Evolutionary conservation across 129 eudicot genomes (phyloP).

Genomic region (Mikania micrantha): DNA sequence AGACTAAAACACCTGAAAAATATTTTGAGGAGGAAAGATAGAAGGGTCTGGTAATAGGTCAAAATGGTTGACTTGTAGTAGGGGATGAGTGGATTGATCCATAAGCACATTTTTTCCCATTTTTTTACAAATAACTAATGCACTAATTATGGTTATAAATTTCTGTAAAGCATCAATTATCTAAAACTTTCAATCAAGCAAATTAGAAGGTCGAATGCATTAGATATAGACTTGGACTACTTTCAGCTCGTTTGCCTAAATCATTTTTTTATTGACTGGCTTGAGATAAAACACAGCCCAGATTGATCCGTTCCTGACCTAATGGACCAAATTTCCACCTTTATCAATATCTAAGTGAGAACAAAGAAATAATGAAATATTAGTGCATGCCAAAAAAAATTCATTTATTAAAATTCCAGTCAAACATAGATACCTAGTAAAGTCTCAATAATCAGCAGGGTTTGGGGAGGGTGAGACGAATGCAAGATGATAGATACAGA

Average conservation of each 20-base stretch:
- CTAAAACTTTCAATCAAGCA: neutral
- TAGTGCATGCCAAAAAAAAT: constrained; percentile 4
- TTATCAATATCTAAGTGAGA: neutral
- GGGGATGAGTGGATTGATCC: neutral
- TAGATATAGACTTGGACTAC: neutral
- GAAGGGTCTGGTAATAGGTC: neutral
- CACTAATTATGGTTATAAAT: neutral
- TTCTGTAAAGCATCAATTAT: neutral
- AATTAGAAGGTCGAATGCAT: neutral
- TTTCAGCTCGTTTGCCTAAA: neutral
- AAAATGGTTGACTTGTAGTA: neutral
- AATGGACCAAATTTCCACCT: neutral
- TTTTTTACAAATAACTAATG: neutral
- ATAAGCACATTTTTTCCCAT: neutral
- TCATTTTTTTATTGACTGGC: neutral
- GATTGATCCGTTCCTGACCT: neutral
- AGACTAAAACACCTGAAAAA: neutral
- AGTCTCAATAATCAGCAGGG: no score
- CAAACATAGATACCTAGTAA: no score
- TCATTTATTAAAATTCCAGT: neutral
- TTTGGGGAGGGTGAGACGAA: no score
- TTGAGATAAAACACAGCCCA: neutral
- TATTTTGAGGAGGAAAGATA: neutral
- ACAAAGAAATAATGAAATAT: neutral
- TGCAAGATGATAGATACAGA: neutral